Conservation (phyloP, 257 asterid genomes). For the Nicotiana tabacum region DNA sequence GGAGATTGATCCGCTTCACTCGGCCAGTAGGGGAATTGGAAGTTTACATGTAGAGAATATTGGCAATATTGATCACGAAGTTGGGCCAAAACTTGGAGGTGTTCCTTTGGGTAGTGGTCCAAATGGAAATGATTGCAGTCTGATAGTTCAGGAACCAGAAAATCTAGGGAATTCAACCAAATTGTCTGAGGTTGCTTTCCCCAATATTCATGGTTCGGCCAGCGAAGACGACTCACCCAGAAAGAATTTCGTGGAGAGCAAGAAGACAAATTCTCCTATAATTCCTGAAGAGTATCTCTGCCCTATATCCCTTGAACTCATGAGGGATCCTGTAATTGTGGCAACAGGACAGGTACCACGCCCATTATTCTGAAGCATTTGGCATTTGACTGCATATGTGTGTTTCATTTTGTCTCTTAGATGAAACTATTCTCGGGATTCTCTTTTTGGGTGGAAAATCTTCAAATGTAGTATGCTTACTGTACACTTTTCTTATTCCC, state of each 20-base stretch:
- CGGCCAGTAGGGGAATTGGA: constrained; percentile 37
- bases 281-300: constrained; percentile 85
- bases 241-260: constrained; percentile 49
- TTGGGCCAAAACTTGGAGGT: constrained; percentile 30
- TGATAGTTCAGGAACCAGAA: constrained; percentile 27
- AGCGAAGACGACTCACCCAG: constrained; percentile 25
- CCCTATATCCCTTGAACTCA: constrained; percentile 90
- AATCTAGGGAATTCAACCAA: constrained; percentile 27
- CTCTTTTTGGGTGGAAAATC: neutral
- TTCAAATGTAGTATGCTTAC: neutral
- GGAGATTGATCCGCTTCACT: constrained; percentile 56
- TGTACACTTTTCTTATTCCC: constrained; percentile 1
- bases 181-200: constrained; percentile 28
- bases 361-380: neutral
- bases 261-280: constrained; percentile 57
- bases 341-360: constrained; percentile 61
- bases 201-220: constrained; percentile 32
- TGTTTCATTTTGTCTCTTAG: neutral
- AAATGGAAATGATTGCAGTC: constrained; percentile 29
- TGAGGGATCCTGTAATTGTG: constrained; percentile 97
- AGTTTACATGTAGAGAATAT: constrained; percentile 42
- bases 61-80: constrained; percentile 55
- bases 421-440: neutral
- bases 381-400: neutral
- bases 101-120: constrained; percentile 25